Conservation (phyloP, 129 eudicot species). For the Logfia minima region DNA sequence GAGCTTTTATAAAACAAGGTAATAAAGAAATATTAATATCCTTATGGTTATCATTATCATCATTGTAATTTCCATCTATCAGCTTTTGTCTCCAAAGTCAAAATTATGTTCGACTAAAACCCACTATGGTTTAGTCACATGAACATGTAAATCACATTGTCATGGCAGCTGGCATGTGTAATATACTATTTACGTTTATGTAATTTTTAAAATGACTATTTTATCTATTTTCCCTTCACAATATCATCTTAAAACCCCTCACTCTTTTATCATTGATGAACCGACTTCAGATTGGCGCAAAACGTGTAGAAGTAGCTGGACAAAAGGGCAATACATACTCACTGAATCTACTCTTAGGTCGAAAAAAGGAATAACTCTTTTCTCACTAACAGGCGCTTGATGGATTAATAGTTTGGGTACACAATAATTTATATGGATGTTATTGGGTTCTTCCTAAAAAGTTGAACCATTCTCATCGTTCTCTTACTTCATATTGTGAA, state of each 20-base stretch:
- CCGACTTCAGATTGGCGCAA: slow-evolving; percentile 64
- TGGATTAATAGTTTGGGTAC: neutral
- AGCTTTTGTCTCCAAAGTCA: neutral
- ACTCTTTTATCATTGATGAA: slow-evolving; percentile 2
- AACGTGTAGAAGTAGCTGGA: slow-evolving; percentile 78
- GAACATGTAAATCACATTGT: neutral
- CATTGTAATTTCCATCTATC: neutral
- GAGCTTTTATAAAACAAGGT: too few relatives aligned
- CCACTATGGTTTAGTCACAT: neutral
- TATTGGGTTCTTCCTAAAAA: neutral
- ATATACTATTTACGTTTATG: neutral
- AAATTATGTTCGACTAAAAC: neutral
- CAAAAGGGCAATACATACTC: slow-evolving; percentile 89
- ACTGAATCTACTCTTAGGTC: slow-evolving; percentile 63
- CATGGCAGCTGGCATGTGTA: neutral
- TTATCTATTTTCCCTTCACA: neutral
- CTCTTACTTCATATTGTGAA: neutral
- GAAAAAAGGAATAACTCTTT: slow-evolving; percentile 49
- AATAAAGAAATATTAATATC: too few relatives aligned
- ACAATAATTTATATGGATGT: neutral
- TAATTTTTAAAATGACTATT: neutral
- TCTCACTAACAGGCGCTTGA: neutral
- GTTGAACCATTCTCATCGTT: neutral
- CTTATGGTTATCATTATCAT: too few relatives aligned
- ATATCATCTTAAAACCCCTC: neutral